phyloP scores from a whole-genome alignment of 75 land plant genomes.

The Azolla pinnata region DNA sequence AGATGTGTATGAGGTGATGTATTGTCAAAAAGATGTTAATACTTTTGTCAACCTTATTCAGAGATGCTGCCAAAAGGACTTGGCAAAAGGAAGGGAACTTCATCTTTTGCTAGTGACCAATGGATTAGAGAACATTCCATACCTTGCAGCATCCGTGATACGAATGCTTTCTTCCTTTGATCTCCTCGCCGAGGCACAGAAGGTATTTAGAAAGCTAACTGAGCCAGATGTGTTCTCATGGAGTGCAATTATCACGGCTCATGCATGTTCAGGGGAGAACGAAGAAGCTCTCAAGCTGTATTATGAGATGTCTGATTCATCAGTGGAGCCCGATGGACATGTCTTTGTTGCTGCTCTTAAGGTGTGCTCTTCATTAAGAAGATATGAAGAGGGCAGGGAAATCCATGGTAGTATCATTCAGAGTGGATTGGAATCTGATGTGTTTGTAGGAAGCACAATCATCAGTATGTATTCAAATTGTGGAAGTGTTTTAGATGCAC shows the following conservation, averaged over 20 bases:
- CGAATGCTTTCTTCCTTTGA: slow-evolving; percentile 3
- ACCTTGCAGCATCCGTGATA: background rate
- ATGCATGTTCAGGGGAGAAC: slow-evolving; percentile 4
- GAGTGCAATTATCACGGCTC: slow-evolving; percentile 9
- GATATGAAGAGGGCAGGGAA: slow-evolving; percentile 4
- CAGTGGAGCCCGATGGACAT: background rate
- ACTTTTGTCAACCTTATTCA: background rate
- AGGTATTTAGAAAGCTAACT: slow-evolving; percentile 1
- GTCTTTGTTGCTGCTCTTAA: slow-evolving; percentile 8
- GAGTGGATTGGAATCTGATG: slow-evolving; percentile 1
- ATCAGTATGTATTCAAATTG: slow-evolving; percentile 9
- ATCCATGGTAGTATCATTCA: slow-evolving; percentile 6
- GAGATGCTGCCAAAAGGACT: background rate
- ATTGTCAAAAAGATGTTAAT: too few relatives aligned
- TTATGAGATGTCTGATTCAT: background rate
- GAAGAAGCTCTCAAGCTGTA: slow-evolving; percentile 6
- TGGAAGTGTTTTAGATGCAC: slow-evolving; percentile 13
- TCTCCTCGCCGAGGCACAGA: background rate
- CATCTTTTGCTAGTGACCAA: background rate
- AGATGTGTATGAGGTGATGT: too few relatives aligned
- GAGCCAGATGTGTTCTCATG: slow-evolving; percentile 7
- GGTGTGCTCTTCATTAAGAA: background rate
- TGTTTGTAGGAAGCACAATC: slow-evolving; percentile 4
- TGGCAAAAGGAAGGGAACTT: slow-evolving; percentile 1
- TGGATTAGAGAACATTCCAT: background rate